Evolutionary conservation across 2,329 filamentous ascomycete species (phyloP).

Genomic region (Davidsoniella eucalypti): DNA sequence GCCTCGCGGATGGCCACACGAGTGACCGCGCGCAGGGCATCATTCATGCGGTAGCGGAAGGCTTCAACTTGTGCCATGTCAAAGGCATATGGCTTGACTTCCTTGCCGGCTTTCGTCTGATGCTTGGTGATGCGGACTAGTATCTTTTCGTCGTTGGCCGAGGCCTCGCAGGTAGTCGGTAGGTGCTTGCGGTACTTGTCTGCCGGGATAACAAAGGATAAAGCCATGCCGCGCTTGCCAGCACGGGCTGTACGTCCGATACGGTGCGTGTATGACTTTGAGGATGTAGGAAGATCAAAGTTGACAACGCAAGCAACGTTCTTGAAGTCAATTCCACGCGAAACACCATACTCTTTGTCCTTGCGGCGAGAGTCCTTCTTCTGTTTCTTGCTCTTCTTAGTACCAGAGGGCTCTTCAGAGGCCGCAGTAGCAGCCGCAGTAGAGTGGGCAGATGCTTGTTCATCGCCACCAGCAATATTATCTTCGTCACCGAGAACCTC

Average conservation of each 20-base stretch:
- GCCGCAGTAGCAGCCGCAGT: background rate
- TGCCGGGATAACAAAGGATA: slow-evolving; percentile 84
- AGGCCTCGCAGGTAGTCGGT: slow-evolving; percentile 58
- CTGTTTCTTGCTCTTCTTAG: slow-evolving; percentile 13
- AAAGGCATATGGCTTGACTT: slow-evolving; percentile 81
- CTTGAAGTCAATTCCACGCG: slow-evolving; percentile 89
- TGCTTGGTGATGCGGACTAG: slow-evolving; percentile 63
- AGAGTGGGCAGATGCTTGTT: background rate
- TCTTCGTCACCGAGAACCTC: slow-evolving; percentile 59
- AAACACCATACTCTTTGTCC: slow-evolving; percentile 87
- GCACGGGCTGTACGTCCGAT: slow-evolving; percentile 88
- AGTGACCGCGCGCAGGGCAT: slow-evolving; percentile 80
- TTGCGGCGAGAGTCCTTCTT: slow-evolving; percentile 37
- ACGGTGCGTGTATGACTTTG: slow-evolving; percentile 91
- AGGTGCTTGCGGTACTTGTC: slow-evolving; percentile 78
- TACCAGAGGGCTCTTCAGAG: slow-evolving; percentile 18
- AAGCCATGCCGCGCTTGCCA: slow-evolving; percentile 78
- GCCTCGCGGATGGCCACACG: slow-evolving; percentile 81
- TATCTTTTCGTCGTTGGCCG: slow-evolving; percentile 72
- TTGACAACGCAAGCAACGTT: slow-evolving; percentile 91
- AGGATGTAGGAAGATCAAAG: slow-evolving; percentile 79
- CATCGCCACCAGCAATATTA: slow-evolving; percentile 22
- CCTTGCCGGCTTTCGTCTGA: slow-evolving; percentile 62
- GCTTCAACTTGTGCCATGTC: slow-evolving; percentile 88
- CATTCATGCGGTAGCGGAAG: slow-evolving; percentile 88